Conservation (phyloP, 1,139 yeast species). For the Pichia sp. region DNA sequence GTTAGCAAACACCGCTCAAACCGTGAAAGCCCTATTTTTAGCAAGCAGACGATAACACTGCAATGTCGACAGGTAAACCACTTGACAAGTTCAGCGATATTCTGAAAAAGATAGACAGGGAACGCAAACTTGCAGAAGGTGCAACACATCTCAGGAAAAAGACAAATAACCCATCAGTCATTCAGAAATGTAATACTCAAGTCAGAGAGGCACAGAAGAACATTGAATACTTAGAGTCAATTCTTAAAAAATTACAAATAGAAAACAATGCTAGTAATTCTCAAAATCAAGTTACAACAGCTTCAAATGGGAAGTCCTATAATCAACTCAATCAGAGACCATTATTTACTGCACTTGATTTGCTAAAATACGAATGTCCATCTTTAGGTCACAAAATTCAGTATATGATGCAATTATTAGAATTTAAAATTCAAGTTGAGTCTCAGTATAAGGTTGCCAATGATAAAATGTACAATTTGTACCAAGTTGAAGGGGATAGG, state of each 20-base stretch:
- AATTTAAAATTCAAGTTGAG: constrained; percentile 88
- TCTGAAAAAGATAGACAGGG: constrained; percentile 76
- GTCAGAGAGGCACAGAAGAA: constrained; percentile 88
- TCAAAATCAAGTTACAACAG: neutral
- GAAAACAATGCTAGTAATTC: neutral
- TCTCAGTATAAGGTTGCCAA: constrained; percentile 89
- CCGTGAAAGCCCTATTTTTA: too few species aligned
- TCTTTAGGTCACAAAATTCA: constrained; percentile 93
- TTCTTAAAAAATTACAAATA: constrained; percentile 53
- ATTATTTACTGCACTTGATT: constrained; percentile 60
- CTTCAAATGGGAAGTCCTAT: constrained; percentile 2
- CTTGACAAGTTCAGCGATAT: constrained; percentile 46
- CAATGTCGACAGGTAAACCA: constrained; percentile 16
- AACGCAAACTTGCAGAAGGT: constrained; percentile 79
- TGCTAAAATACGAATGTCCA: constrained; percentile 88
- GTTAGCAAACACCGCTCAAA: too few species aligned
- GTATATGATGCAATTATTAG: constrained; percentile 89
- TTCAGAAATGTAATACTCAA: constrained; percentile 84
- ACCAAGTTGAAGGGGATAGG: constrained; percentile 86
- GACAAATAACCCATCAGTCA: constrained; percentile 72
- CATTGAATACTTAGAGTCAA: constrained; percentile 78
- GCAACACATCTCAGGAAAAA: constrained; percentile 72
- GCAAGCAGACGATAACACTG: too few species aligned
- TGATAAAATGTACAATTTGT: constrained; percentile 77
- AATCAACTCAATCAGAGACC: constrained; percentile 29